Evolutionary conservation across 2,329 filamentous ascomycete species (phyloP), one percentile per base, ranked within the genome.

Genomic region (Ceratocystis diversiconidia): DNA sequence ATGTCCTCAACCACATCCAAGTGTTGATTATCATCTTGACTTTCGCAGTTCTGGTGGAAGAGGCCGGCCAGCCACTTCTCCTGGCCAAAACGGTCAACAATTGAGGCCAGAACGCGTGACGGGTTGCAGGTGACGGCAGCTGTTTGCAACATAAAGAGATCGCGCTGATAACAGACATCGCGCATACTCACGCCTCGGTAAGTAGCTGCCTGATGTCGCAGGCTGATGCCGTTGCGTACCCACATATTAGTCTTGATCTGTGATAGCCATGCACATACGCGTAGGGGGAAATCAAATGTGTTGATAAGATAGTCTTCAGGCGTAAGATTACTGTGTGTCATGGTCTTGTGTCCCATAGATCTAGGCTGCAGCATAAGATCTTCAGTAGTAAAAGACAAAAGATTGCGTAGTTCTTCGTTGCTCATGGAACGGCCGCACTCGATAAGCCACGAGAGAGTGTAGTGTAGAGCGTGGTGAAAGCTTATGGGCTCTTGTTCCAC

Each of bases 231-330:
- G 73, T 99, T 99, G 65, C 94, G 86, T 69, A 99, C 92, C 94
- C 95, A 99, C 86, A 97, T 95, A 63, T 91, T 90, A 19, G 92
- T 91, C 74, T 95, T 96, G 85, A 99, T 97, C 77, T 99, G 95
- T 5, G 94, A 89, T 41, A 99, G 79, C 94, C 94, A 99, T 22
- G 90, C 91, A 73, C 91, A 96, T 0, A 97, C 92, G 63, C 95
- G 84, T 3, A 99, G 79, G 0, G 95, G 92, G 71, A 90, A 96
- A 74, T 99, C 94, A 71, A 99, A 96, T 63, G 91, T 84, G 1
- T 89, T 87, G 73, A 96, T 85, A 25, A 96, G 79, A 71, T 92
- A 86, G 73, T 95, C 90, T 71, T 95, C 89, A 0, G 87, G 77
- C 15, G 52, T 60, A 69, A 83, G 81, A 17, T 84, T 79, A 25